Percentiles rank a stretch among this genome's conserved stretches.
phyloP scores from a whole-genome alignment of 23 red algal genomes.

The Gracilaria caudata region DNA sequence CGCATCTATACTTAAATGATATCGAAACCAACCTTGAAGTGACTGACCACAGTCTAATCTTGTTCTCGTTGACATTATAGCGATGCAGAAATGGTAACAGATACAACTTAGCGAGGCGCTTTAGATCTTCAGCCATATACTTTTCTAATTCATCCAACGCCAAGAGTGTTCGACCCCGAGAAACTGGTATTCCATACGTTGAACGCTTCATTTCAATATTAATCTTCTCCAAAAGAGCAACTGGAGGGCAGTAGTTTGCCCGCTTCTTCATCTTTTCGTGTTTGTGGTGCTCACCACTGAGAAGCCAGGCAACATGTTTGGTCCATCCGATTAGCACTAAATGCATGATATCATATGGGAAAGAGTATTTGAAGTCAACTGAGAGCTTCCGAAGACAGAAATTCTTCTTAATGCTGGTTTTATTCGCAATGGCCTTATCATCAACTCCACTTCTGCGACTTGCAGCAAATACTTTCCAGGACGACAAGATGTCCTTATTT shows the following conservation, averaged over 20 bases:
- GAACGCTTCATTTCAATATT: not conserved
- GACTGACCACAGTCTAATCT: not conserved
- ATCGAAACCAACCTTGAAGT: not conserved
- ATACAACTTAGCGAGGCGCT: not conserved
- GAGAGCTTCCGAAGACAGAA: not conserved
- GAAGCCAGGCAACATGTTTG: not conserved
- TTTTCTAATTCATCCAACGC: not conserved
- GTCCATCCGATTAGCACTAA: not conserved
- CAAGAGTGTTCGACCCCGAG: not conserved
- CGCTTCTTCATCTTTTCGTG: not conserved
- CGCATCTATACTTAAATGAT: not conserved
- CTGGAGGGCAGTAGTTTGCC: not conserved
- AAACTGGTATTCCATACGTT: not conserved
- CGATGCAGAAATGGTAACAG: not conserved
- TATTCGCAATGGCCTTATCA: not conserved
- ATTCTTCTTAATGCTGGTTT: not conserved
- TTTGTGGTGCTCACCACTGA: not conserved
- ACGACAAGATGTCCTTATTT: not conserved
- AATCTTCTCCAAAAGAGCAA: not conserved
- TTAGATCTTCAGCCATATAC: slow-evolving; percentile 18
- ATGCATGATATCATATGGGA: slow-evolving; percentile 24
- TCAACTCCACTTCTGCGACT: not conserved
- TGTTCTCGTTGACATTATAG: not conserved
- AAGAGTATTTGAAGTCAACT: slow-evolving; percentile 8
- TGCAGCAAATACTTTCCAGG: not conserved